Percentiles rank a stretch among this genome's conserved stretches.
Conservation (phyloP, 73 alveolate genomes). For the Paramecium sexaurelia region DNA sequence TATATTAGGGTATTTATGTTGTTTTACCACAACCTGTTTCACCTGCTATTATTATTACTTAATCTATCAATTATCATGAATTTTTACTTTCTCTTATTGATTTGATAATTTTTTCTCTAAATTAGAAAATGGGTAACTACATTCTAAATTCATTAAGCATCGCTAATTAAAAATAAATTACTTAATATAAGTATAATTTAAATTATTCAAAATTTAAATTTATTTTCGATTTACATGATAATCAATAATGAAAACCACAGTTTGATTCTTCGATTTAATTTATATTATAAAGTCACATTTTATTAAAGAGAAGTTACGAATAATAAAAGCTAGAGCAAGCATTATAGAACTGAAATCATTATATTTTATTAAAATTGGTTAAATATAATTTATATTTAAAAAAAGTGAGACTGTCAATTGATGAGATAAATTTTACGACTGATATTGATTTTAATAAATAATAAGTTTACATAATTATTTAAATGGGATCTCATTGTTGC, state of each 20-base stretch:
- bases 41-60: constrained; percentile 84
- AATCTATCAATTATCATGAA: background rate
- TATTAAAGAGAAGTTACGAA: background rate
- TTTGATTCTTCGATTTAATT: background rate
- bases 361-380: background rate
- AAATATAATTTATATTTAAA: background rate
- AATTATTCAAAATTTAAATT: background rate
- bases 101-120: background rate
- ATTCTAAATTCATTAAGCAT: constrained; percentile 1
- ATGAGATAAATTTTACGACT: background rate
- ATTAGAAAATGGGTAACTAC: background rate
- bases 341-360: background rate
- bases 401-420: background rate
- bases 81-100: background rate
- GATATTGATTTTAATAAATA: background rate
- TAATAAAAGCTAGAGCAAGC: background rate
- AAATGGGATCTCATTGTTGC: constrained; percentile 7
- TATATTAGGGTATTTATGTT: constrained; percentile 89
- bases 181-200: background rate
- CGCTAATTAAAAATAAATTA: constrained; percentile 19
- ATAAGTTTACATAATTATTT: background rate
- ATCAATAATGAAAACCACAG: background rate
- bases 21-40: constrained; percentile 98
- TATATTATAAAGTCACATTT: background rate
- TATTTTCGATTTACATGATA: background rate